A percentile compares a stretch with the other conserved stretches of the same genome.
Evolutionary conservation across 1,284 basidiomycete species (phyloP).

Genomic region (Mycocalia duriaeana): DNA sequence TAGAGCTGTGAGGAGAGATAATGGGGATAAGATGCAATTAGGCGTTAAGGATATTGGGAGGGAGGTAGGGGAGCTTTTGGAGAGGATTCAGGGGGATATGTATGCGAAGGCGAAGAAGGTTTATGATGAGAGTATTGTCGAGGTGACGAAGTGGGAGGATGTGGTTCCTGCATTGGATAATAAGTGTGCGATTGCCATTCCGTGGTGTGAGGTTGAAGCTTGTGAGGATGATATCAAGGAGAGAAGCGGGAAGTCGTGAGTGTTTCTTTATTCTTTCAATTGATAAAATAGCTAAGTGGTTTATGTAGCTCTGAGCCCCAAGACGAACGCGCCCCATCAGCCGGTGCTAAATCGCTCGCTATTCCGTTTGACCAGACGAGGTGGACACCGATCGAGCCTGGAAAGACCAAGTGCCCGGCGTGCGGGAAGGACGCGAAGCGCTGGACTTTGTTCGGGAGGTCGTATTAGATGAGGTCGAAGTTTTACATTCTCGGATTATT

Average conservation of each 20-base stretch:
- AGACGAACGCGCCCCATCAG: conserved; percentile 94
- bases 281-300: too few relatives aligned
- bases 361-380: conserved; percentile 93
- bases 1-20: conserved; percentile 87
- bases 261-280: too few relatives aligned
- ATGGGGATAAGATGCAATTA: conserved; percentile 74
- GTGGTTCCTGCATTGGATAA: conserved; percentile 87
- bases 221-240: conserved; percentile 99
- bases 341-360: conserved; percentile 94
- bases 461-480: conserved; percentile 56
- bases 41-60: conserved; percentile 58
- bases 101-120: conserved; percentile 73
- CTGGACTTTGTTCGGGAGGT: conserved; percentile 90
- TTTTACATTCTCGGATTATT: too few relatives aligned
- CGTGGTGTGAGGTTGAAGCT: conserved; percentile 92
- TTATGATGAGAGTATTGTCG: conserved; percentile 73
- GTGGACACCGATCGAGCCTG: conserved; percentile 72
- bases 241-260: conserved; percentile 77
- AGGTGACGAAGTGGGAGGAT: conserved; percentile 85
- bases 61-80: conserved; percentile 65
- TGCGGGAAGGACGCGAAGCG: conserved; percentile 85
- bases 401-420: conserved; percentile 81
- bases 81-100: conserved; percentile 89
- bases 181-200: conserved; percentile 87
- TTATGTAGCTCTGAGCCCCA: conserved; percentile 84